Base-by-base conservation (phyloP, 352 stramenopile species). In the Phytophthora cactorum region DNA sequence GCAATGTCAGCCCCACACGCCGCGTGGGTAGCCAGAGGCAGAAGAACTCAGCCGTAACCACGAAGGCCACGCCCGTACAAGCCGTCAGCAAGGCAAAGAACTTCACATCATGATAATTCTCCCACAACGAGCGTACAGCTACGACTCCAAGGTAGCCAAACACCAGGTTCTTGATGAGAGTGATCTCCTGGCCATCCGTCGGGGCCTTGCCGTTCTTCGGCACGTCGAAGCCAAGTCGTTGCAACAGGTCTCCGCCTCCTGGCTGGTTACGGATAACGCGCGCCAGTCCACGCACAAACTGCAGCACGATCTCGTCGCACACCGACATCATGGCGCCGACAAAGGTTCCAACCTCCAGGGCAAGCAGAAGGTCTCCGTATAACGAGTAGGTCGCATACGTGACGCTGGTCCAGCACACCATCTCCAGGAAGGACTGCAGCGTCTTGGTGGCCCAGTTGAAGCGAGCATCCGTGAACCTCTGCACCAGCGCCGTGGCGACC, bases 381-480 rank as follows among this genome's bases (percentile, higher is more conserved):
- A 93, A 65, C 58, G 77, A 89, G 52, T 84, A 89, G 29, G 83
- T 74, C 5, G 77, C 84, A 62, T 73, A 80, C 60, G 82, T 91
- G 51, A 93, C 84, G 68, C 83, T 92, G 25, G 44, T 67, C 84
- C 84, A 95, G 67, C 84, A 87, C 11, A 81, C 70, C 8, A 93
- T 57, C 59, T 95, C 86, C n/a, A 95, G 50, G 53, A 95, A 95
- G 15, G 84, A 93, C 69, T 92, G 86, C 62, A 95, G 68, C 44
- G 86, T 95, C 73, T 95, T 92, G 14, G 75, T 93, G 38, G 78
- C 63, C 87, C 87, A 95, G 63, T 95, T 93, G 59, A 92, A 90
- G 52, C 84, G 78, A 41, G 59, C 79, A 51, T 92, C 78, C 17
- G 86, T 95, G 68, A 92, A 91, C 5, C 84, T 72, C 32, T 78